Base-by-base conservation (phyloP, 306 rosid genomes). In the Dalbergia cochinchinensis region DNA sequence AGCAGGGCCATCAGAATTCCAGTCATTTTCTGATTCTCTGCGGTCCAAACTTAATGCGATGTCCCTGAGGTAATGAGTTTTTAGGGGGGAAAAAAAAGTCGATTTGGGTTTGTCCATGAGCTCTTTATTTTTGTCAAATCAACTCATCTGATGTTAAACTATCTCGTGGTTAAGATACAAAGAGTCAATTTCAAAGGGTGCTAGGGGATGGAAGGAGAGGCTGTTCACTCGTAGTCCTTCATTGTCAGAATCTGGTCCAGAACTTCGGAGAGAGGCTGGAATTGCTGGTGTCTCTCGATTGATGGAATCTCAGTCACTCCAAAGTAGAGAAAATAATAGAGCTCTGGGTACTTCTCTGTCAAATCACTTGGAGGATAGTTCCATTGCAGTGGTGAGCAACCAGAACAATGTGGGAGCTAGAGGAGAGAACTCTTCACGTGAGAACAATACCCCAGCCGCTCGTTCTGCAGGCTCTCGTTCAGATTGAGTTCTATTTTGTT, bases 141-240 rank as follows among this genome's bases (percentile, higher is more conserved):
- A 39, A 20, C 83, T 57, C 22, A 54, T 74, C 45, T 79, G 74
- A 65, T 34, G n/a, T 83, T 57, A 65, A 44, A 59, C 75, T 34
- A 54, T 85, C 33, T 48, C 65, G 42, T 83, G 44, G 55, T 41
- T 53, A 10, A 95, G 99, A 86, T 96, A 96, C 87, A 93, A 90
- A 81, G 99, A 96, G 72, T 90, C 97, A 4, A 74, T 96, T 78
- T 89, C 99, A 62, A 96, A 89, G 84, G 88, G 93, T 14, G 82
- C 97, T 15, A 88, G 87, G 89, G 97, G 94, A 64, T 93, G 98
- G 97, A 93, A 73, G 85, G 96, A 96, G 78, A 88, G 85, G 86
- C 79, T 96, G 68, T 91, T 96, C 84, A 88, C 87, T 71, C 94
- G 91, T 59, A 82, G 57, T 83, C 45, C 87, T 80, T 86, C 97